These are phyloP conservation scores for Bipolaris sorokiniana DNA, from an alignment of 2,329 filamentous ascomycete species.

Conservation along the genomic window DNA sequence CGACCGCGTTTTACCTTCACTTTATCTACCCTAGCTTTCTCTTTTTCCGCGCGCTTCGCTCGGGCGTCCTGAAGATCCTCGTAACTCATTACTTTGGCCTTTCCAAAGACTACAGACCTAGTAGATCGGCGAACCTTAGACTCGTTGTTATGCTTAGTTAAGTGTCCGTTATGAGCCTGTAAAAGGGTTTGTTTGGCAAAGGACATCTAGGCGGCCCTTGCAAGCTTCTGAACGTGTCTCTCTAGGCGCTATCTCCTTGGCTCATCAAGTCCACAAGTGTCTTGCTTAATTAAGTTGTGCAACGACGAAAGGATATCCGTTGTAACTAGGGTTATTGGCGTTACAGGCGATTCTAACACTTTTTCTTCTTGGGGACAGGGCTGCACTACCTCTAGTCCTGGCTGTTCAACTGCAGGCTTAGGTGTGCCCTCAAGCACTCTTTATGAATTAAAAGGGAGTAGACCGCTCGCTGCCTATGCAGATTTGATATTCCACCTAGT, in stretches of 20 bases:
- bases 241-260: not conserved
- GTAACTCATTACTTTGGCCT: not conserved
- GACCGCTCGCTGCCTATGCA: conserved; percentile 31
- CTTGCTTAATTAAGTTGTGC: not conserved
- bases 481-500: conserved; percentile 39
- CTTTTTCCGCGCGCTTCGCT: not conserved
- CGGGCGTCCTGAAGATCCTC: not conserved
- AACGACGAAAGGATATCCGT: not conserved
- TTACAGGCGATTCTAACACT: not conserved
- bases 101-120: not conserved
- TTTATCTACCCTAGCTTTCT: not conserved
- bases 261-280: not conserved
- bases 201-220: not conserved
- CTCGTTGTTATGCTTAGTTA: not conserved
- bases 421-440: conserved; percentile 38
- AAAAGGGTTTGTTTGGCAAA: not conserved
- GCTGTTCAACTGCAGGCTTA: conserved; percentile 14
- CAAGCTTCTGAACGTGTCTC: not conserved
- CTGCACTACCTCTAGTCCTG: not conserved
- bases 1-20: not conserved
- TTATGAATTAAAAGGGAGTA: conserved; percentile 41
- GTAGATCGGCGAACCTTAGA: not conserved
- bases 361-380: not conserved
- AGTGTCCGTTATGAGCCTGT: not conserved
- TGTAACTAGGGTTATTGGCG: not conserved